Base-by-base conservation (phyloP, 495 filamentous ascomycete genomes). In the Xylona heveae region DNA sequence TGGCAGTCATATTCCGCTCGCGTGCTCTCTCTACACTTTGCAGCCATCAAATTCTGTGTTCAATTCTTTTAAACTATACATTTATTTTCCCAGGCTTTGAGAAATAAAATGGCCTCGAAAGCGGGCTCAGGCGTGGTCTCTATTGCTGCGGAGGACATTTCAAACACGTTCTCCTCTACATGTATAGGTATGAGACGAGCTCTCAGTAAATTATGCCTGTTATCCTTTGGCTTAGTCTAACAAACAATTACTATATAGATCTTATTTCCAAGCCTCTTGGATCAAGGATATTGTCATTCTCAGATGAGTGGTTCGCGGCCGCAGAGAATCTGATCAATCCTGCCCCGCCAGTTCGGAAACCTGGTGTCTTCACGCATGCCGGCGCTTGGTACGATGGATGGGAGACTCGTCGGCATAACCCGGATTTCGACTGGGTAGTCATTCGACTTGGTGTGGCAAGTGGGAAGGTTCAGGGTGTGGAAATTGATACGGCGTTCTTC, bases 331-430 rank as follows among this genome's bases (percentile, higher is more conserved):
- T 92, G 40, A 54, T 81, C 33, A 85, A 66, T 10, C 75, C 78
- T 1, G 67, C 66, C 0, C 55, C 75, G 3, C 78, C 84, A 3
- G 66, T 92, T 43, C 65, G 68, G 38, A 69, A 76, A 40, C 72
- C 74, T 0, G 82, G 79, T 35, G 69, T 82, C 51, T 90, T 84
- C 61, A 71, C 82, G 30, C 70, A 74, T 45, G 66, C 79, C 6
- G 83, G 83, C 38, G 78, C 80, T 15, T 94, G 84, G 84, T 92
- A 83, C 50, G 83, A 94, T 47, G 83, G 83, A 16, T 93, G 83
- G 84, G 84, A 94, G 51, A 91, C 82, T 2, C 65, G 83, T 10
- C 61, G 84, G 29, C 84, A 92, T 57, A 94, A 94, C 49, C 52
- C 62, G 0, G 59, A 68, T 17, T 80, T 74, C 40, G 84, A 94